These are phyloP conservation scores for Naematelia aurantialba DNA, from an alignment of 768 basidiomycete species.

Conservation along the genomic window DNA sequence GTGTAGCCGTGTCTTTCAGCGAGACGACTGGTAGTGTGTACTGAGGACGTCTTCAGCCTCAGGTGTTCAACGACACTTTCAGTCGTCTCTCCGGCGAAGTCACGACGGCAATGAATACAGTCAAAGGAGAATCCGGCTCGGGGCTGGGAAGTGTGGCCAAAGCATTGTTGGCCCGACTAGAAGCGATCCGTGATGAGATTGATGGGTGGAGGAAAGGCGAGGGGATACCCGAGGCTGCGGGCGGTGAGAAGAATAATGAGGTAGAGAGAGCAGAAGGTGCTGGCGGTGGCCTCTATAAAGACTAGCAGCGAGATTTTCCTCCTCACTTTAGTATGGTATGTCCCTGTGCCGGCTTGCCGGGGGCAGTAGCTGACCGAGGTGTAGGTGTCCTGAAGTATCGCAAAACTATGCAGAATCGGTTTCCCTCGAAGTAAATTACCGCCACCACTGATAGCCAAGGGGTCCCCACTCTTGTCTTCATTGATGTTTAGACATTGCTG, in stretches of 20 bases:
- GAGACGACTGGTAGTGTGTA: background rate
- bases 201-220: slow-evolving; percentile 42
- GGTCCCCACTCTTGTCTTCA: too few species aligned
- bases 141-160: slow-evolving; percentile 37
- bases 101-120: slow-evolving; percentile 41
- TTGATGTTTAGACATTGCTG: too few species aligned
- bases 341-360: background rate
- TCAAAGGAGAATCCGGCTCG: slow-evolving; percentile 42
- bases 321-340: background rate
- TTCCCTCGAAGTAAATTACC: too few species aligned
- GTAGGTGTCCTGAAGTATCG: too few species aligned
- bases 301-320: slow-evolving; percentile 13
- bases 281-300: slow-evolving; percentile 34
- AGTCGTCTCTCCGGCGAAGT: slow-evolving; percentile 38
- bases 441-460: too few species aligned
- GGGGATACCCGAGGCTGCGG: slow-evolving; percentile 27
- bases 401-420: too few species aligned
- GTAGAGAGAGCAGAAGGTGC: slow-evolving; percentile 31
- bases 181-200: slow-evolving; percentile 44
- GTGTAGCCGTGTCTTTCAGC: background rate
- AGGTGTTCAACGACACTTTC: slow-evolving; percentile 44
- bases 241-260: slow-evolving; percentile 30
- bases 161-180: slow-evolving; percentile 35
- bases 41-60: slow-evolving; percentile 21
- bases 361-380: too few species aligned